These are phyloP conservation scores for Candida mesenterica DNA, from an alignment of 1,139 yeast genomes.

Conservation along the genomic window DNA sequence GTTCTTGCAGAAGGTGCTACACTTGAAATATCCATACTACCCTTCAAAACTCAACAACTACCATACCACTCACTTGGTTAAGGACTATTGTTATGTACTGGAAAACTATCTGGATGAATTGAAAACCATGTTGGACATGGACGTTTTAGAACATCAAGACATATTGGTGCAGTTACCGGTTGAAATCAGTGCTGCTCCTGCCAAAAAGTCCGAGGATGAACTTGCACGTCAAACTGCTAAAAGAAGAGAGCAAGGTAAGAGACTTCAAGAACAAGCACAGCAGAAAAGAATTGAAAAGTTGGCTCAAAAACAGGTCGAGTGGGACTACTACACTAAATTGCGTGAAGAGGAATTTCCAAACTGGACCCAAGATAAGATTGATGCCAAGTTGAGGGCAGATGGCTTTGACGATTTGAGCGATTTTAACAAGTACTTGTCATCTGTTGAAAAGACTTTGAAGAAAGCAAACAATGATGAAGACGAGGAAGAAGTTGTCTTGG, in stretches of 20 bases:
- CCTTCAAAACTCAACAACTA: slow-evolving; percentile 67
- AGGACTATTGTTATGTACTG: slow-evolving; percentile 79
- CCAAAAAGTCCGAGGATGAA: slow-evolving; percentile 80
- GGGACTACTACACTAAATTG: slow-evolving; percentile 63
- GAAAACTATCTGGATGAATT: slow-evolving; percentile 66
- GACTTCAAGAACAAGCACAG: slow-evolving; percentile 92
- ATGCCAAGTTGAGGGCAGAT: slow-evolving; percentile 56
- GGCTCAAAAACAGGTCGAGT: slow-evolving; percentile 77
- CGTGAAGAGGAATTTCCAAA: slow-evolving; percentile 51
- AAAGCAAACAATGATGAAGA: slow-evolving; percentile 61
- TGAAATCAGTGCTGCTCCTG: slow-evolving; percentile 46
- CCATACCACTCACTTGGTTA: slow-evolving; percentile 67
- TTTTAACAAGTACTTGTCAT: slow-evolving; percentile 64
- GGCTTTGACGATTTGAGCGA: slow-evolving; percentile 78
- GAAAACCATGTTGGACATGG: slow-evolving; percentile 54
- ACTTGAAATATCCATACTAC: slow-evolving; percentile 87
- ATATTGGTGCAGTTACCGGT: slow-evolving; percentile 80
- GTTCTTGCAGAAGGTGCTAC: slow-evolving; percentile 60
- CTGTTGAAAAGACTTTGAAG: slow-evolving; percentile 66
- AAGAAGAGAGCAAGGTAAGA: slow-evolving; percentile 80
- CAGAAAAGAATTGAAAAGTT: slow-evolving; percentile 78
- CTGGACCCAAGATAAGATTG: slow-evolving; percentile 32
- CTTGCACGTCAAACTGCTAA: slow-evolving; percentile 72
- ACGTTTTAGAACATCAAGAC: slow-evolving; percentile 63
- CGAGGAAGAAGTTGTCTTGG: slow-evolving; percentile 44